Percentiles rank a stretch among this genome's conserved stretches.
Conservation (phyloP, 176 grass and related monocot species). For the Alloteropsis semialata region DNA sequence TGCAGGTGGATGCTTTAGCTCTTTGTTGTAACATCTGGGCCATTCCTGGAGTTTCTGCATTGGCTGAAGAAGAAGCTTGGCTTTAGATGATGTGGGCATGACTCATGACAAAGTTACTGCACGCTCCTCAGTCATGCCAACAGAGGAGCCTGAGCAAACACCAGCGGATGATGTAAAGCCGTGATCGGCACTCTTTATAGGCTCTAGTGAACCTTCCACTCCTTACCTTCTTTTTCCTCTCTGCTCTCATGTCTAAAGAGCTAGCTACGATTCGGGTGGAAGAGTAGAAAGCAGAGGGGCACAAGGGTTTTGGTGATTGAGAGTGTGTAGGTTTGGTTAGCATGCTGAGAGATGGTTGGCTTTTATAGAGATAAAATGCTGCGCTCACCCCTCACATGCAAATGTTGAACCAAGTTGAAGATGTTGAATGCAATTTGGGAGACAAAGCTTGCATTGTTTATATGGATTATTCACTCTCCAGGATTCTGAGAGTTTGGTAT, state of each 20-base stretch:
- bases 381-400: constrained; percentile 29
- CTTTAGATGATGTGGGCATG: not conserved
- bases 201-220: constrained; percentile 22
- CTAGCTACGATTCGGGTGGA: constrained; percentile 17
- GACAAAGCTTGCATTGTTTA: constrained; percentile 31
- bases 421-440: constrained; percentile 32
- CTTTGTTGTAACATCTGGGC: constrained; percentile 9
- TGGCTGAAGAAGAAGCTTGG: not conserved
- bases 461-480: constrained; percentile 10
- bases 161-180: constrained; percentile 43
- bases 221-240: constrained; percentile 26
- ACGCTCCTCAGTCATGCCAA: constrained; percentile 45
- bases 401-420: constrained; percentile 31
- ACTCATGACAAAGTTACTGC: not conserved
- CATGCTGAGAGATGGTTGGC: constrained; percentile 1
- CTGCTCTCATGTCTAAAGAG: constrained; percentile 29
- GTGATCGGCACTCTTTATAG: constrained; percentile 35
- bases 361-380: constrained; percentile 35
- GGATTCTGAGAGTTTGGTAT: constrained; percentile 26
- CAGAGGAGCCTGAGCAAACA: constrained; percentile 55
- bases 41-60: not conserved
- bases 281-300: not conserved
- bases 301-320: not conserved
- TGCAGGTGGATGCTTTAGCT: constrained; percentile 17
- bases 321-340: constrained; percentile 40